Conservation (phyloP, 805 yeast species). For the Maudiozyma turicensis region DNA sequence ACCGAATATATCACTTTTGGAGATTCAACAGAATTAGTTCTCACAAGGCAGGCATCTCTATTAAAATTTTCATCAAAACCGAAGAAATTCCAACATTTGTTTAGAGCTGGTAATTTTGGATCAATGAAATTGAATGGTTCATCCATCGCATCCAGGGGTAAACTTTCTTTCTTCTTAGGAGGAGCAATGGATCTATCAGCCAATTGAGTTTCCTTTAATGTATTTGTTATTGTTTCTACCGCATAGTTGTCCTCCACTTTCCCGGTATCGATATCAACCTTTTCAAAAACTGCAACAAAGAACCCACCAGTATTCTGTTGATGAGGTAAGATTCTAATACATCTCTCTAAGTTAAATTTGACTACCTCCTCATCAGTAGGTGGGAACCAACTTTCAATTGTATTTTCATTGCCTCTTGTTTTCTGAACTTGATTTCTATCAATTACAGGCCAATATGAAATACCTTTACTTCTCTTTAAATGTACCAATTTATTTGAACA, state of each 20-base stretch:
- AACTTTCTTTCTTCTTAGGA: slow-evolving; percentile 47
- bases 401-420: slow-evolving; percentile 37
- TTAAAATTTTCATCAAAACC: slow-evolving; percentile 61
- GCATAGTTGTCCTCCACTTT: not conserved
- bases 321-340: slow-evolving; percentile 94
- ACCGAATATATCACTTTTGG: slow-evolving; percentile 83
- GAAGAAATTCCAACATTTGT: slow-evolving; percentile 80
- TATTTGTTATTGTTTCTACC: not conserved
- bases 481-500: slow-evolving; percentile 67
- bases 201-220: not conserved
- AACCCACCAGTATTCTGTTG: slow-evolving; percentile 98
- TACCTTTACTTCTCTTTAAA: slow-evolving; percentile 65
- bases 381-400: slow-evolving; percentile 58
- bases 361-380: slow-evolving; percentile 68
- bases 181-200: too few species aligned
- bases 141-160: slow-evolving; percentile 88
- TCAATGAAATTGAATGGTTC: slow-evolving; percentile 86
- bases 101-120: slow-evolving; percentile 53
- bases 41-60: slow-evolving; percentile 67
- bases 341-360: slow-evolving; percentile 54
- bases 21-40: slow-evolving; percentile 95
- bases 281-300: slow-evolving; percentile 87
- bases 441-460: slow-evolving; percentile 73
- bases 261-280: slow-evolving; percentile 29
- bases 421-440: slow-evolving; percentile 66